phyloP scores from a whole-genome alignment of 306 rosid species.

The Alnus rubra region DNA sequence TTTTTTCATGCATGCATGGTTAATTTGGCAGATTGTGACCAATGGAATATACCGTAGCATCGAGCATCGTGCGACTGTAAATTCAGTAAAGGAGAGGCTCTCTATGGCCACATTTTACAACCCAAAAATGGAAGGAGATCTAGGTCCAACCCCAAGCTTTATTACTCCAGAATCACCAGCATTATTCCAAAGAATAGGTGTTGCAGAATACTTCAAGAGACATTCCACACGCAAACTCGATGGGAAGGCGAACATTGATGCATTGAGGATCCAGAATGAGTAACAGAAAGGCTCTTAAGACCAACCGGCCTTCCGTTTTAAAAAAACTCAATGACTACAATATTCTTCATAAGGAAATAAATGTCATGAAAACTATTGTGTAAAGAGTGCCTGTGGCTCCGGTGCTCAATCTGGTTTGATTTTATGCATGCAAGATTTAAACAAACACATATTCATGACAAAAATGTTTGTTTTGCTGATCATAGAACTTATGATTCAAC shows the following conservation, averaged over 20 bases:
- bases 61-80: conserved; percentile 34
- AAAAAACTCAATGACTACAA: too few relatives aligned
- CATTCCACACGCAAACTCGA: too few relatives aligned
- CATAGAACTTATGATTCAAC: too few relatives aligned
- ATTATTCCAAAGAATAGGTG: conserved; percentile 28
- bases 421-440: neutral
- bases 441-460: too few relatives aligned
- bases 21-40: conserved; percentile 24
- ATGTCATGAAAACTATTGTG: neutral
- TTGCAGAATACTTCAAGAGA: neutral
- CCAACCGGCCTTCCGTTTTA: too few relatives aligned
- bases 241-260: too few relatives aligned
- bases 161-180: conserved; percentile 26
- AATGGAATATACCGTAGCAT: conserved; percentile 33
- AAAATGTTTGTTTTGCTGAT: too few relatives aligned
- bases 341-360: too few relatives aligned
- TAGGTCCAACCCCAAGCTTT: conserved; percentile 39
- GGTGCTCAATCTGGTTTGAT: too few relatives aligned
- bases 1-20: neutral
- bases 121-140: conserved; percentile 23
- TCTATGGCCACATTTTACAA: conserved; percentile 33
- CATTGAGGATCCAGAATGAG: too few relatives aligned
- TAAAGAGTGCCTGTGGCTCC: neutral
- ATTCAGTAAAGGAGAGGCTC: conserved; percentile 32
- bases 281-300: too few relatives aligned